phyloP scores from a whole-genome alignment of 1,284 basidiomycete species.

The Microbotryomycetes sp. region DNA sequence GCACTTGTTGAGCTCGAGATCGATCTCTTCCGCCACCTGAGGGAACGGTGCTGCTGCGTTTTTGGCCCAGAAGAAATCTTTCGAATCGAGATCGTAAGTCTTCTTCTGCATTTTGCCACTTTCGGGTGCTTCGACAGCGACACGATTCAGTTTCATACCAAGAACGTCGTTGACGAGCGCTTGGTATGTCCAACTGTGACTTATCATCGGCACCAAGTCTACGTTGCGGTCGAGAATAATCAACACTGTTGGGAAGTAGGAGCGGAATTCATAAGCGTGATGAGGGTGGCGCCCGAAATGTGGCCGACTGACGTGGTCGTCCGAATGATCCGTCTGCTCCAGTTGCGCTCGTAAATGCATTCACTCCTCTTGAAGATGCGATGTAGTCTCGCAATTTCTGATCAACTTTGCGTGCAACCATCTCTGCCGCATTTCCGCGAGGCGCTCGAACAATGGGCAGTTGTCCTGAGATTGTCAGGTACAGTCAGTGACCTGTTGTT shows the following conservation, averaged over 20 bases:
- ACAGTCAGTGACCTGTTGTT: background rate
- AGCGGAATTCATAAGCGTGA: no score
- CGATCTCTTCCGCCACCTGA: conserved; percentile 96
- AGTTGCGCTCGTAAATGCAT: conserved; percentile 43
- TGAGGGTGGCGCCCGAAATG: background rate
- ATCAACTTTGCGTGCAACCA: conserved; percentile 94
- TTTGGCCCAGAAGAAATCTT: conserved; percentile 99
- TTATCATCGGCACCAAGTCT: conserved; percentile 88
- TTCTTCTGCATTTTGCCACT: conserved; percentile 63
- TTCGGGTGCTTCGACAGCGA: conserved; percentile 64
- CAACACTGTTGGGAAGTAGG: conserved; percentile 55
- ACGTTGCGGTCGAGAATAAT: conserved; percentile 92
- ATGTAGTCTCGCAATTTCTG: conserved; percentile 85
- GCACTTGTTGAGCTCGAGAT: conserved; percentile 72
- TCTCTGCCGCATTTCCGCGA: conserved; percentile 93
- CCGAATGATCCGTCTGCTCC: conserved; percentile 52
- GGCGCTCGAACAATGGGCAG: conserved; percentile 94
- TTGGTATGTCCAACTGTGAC: conserved; percentile 99
- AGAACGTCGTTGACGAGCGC: conserved; percentile 96
- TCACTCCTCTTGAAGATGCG: conserved; percentile 57
- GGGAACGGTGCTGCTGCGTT: conserved; percentile 96
- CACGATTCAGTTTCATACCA: conserved; percentile 93
- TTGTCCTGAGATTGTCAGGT: conserved; percentile 56
- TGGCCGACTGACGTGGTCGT: conserved; percentile 36
- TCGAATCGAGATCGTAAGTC: conserved; percentile 92